These are phyloP conservation scores for Sicyos baderoa DNA, from an alignment of 306 rosid species.

Conservation along the genomic window DNA sequence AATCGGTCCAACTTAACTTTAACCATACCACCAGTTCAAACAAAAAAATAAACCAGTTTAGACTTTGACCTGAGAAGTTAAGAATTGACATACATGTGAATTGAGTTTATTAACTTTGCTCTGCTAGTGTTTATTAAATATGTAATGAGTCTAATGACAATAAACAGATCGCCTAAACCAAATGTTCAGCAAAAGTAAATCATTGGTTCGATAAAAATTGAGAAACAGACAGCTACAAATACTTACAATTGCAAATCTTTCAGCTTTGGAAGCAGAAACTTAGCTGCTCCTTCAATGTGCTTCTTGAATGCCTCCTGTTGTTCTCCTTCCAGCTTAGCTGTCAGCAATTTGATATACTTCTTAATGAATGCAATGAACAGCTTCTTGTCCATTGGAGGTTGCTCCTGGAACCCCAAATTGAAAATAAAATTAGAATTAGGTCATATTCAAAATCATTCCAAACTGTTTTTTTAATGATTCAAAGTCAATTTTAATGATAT, in stretches of 20 bases:
- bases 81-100: not conserved
- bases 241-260: conserved; percentile 74
- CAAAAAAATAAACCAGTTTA: not conserved
- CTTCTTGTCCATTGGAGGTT: conserved; percentile 77
- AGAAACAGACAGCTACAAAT: not conserved
- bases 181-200: not conserved
- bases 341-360: conserved; percentile 56
- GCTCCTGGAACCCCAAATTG: conserved; percentile 44
- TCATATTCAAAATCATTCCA: not conserved
- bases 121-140: not conserved
- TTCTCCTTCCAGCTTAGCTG: conserved; percentile 49
- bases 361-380: conserved; percentile 47
- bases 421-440: not conserved
- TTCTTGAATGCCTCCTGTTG: conserved; percentile 46
- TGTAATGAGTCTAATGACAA: not conserved
- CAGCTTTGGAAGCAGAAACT: conserved; percentile 54
- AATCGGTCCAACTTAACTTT: not conserved
- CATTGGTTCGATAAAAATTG: not conserved
- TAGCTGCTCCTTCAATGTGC: conserved; percentile 65
- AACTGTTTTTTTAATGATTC: too few species aligned
- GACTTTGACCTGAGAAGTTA: not conserved
- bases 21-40: not conserved
- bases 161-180: not conserved
- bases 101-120: not conserved
- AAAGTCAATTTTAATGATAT: too few species aligned